Percentiles rank a stretch among this genome's conserved stretches.
These are phyloP conservation scores for Colletotrichum incanum DNA, from an alignment of 2,329 filamentous ascomycete genomes.

Conservation along the genomic window DNA sequence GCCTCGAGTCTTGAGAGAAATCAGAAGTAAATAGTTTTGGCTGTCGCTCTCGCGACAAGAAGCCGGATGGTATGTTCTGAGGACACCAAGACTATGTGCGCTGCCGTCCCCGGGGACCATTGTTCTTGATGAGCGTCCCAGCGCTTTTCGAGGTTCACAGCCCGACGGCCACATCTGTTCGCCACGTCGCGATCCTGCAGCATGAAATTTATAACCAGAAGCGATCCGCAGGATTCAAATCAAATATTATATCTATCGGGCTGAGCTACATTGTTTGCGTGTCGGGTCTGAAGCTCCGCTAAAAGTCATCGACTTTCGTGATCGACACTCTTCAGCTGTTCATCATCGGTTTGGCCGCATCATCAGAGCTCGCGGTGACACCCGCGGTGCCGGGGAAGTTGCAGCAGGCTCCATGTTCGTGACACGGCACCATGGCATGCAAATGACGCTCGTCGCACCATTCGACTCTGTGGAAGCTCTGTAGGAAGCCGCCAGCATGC, in stretches of 20 bases:
- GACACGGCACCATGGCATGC: slow-evolving; percentile 26
- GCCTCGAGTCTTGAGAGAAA: neutral
- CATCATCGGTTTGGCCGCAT: neutral
- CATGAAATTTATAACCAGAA: too few relatives aligned
- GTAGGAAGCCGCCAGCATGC: slow-evolving; percentile 34
- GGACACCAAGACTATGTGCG: neutral
- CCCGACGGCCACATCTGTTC: neutral
- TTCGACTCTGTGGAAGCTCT: slow-evolving; percentile 29
- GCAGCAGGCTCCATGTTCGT: slow-evolving; percentile 17
- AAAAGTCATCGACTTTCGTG: neutral
- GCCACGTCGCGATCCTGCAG: neutral
- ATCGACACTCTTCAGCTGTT: neutral
- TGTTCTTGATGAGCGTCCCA: neutral
- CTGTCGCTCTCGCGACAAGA: neutral
- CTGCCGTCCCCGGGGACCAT: neutral
- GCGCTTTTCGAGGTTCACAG: neutral
- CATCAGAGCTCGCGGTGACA: neutral
- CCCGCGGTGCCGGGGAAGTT: neutral
- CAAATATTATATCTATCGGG: neutral
- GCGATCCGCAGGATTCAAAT: neutral
- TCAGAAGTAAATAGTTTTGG: neutral
- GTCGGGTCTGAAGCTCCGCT: neutral
- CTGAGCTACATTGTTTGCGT: neutral
- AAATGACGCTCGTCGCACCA: slow-evolving; percentile 23
- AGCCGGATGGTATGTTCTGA: neutral